Conservation (phyloP, 192 early-diverging fungal genomes). For the Fimicolochytrium jonesii region DNA sequence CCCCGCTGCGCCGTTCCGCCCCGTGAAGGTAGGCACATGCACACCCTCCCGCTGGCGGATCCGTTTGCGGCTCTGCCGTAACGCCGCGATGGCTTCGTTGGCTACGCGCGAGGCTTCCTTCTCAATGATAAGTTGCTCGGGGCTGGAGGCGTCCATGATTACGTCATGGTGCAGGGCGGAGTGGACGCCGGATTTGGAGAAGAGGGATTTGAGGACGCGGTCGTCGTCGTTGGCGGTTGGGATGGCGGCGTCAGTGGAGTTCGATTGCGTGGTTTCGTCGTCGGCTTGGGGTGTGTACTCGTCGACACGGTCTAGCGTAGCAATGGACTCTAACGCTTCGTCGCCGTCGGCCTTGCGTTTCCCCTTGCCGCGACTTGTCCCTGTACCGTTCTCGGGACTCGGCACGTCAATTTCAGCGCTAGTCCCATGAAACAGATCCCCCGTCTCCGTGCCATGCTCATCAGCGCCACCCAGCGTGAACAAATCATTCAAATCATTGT, state of each 20-base stretch:
- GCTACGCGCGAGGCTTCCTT: conserved; percentile 80
- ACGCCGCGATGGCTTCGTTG: conserved; percentile 66
- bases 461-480: conserved; percentile 62
- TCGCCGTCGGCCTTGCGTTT: conserved; percentile 24
- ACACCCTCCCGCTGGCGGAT: conserved; percentile 55
- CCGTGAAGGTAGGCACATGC: conserved; percentile 88
- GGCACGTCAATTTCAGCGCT: conserved; percentile 50
- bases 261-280: not conserved
- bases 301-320: conserved; percentile 37
- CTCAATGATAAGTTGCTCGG: conserved; percentile 65
- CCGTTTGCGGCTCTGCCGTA: conserved; percentile 67
- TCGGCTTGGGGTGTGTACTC: conserved; percentile 7
- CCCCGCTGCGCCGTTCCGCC: conserved; percentile 64
- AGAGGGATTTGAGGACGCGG: conserved; percentile 74
- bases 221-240: conserved; percentile 28
- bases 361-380: conserved; percentile 9
- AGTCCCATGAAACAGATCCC: conserved; percentile 72
- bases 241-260: not conserved
- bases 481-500: conserved; percentile 77
- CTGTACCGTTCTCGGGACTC: too few relatives aligned
- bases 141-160: conserved; percentile 67
- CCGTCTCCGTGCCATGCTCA: conserved; percentile 73
- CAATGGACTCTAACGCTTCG: too few relatives aligned
- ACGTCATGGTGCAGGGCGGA: conserved; percentile 89
- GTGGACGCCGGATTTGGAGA: conserved; percentile 79